Evolutionary conservation across 768 basidiomycete species (phyloP).

Genomic region (Rhodotorula babjevae): DNA sequence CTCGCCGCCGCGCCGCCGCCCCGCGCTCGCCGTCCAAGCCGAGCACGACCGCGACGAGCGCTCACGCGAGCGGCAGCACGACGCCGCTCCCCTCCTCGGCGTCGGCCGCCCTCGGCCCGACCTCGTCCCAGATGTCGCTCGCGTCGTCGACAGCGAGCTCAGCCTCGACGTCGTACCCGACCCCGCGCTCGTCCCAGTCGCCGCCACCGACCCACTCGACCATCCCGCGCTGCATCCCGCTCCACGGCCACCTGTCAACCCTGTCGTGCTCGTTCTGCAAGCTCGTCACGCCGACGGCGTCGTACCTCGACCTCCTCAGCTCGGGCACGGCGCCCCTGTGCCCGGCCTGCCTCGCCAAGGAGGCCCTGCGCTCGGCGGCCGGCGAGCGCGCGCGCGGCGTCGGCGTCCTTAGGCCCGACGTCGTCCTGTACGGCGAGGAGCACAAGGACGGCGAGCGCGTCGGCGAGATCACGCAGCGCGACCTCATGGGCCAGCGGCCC

Average conservation of each 20-base stretch:
- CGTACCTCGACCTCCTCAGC: constrained; percentile 59
- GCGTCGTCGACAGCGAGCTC: neutral
- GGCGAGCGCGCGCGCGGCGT: constrained; percentile 75
- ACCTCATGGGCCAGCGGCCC: constrained; percentile 65
- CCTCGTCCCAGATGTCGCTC: neutral
- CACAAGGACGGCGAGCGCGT: constrained; percentile 84
- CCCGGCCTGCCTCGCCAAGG: constrained; percentile 68
- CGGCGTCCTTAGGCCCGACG: constrained; percentile 75
- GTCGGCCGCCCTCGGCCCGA: neutral
- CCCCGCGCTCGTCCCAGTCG: neutral
- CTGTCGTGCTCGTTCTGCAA: constrained; percentile 79
- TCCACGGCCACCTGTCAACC: constrained; percentile 76
- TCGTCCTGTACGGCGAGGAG: constrained; percentile 83
- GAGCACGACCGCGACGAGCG: neutral
- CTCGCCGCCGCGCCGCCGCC: neutral
- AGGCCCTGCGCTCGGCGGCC: constrained; percentile 63
- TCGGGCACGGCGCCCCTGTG: constrained; percentile 67
- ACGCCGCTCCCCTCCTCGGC: neutral
- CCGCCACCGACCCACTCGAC: neutral
- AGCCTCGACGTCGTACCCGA: constrained; percentile 1
- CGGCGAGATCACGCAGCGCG: constrained; percentile 73
- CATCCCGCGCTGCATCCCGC: constrained; percentile 75
- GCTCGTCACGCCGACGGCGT: constrained; percentile 62
- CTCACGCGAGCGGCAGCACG: neutral
- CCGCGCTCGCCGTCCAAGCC: neutral